Evolutionary conservation across 1,284 basidiomycete genomes (phyloP).

Genomic region (Dichomitus squalens): DNA sequence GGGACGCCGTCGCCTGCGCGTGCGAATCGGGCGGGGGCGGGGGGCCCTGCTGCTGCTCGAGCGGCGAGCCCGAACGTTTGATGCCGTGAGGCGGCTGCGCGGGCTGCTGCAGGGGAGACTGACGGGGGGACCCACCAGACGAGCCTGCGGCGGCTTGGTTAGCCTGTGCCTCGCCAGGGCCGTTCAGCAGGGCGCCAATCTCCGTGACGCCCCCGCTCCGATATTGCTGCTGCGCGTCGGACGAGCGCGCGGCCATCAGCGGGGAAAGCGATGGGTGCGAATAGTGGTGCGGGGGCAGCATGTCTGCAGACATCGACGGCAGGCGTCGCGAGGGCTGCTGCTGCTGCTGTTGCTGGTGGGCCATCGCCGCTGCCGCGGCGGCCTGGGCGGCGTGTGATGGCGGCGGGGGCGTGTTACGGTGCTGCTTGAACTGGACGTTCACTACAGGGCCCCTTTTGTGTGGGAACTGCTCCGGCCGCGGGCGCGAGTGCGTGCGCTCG

Average conservation of each 20-base stretch:
- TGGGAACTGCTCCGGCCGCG: conserved; percentile 79
- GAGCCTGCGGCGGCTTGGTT: conserved; percentile 3
- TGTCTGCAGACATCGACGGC: conserved; percentile 27
- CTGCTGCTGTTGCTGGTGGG: conserved; percentile 6
- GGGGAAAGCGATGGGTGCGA: conserved; percentile 52
- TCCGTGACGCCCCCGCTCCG: conserved; percentile 25
- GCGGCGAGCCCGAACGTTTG: conserved; percentile 19
- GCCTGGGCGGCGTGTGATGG: conserved; percentile 29
- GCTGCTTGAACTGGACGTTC: conserved; percentile 33
- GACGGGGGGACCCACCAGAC: conserved; percentile 13
- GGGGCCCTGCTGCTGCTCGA: conserved; percentile 15
- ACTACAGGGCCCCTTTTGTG: conserved; percentile 75
- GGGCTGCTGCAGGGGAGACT: conserved; percentile 13
- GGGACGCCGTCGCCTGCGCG: conserved; percentile 14
- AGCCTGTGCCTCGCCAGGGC: conserved; percentile 18
- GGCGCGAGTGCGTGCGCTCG: conserved; percentile 76
- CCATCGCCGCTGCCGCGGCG: background rate
- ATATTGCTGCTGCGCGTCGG: conserved; percentile 21
- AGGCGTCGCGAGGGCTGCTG: conserved; percentile 18
- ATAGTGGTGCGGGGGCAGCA: conserved; percentile 46
- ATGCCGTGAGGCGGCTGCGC: conserved; percentile 8
- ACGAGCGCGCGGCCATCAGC: conserved; percentile 32
- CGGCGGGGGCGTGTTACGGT: conserved; percentile 37
- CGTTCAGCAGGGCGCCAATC: conserved; percentile 33
- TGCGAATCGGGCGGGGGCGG: conserved; percentile 6